These are phyloP conservation scores for Plasmodium gallinaceum DNA, from an alignment of 169 alveolate species.

Conservation along the genomic window DNA sequence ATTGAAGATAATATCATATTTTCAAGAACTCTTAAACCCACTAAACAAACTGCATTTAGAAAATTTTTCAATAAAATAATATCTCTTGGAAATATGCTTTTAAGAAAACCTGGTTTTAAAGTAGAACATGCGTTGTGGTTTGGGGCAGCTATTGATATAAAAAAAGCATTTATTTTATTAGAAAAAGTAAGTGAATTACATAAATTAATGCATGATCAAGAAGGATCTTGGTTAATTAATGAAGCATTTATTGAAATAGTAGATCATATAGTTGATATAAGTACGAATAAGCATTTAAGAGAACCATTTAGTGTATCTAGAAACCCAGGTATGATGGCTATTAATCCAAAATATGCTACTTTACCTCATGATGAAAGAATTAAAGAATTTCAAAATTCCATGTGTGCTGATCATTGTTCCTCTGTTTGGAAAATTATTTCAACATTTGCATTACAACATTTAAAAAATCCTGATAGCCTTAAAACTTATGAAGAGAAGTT, in stretches of 20 bases:
- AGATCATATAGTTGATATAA: constrained; percentile 35
- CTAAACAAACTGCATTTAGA: constrained; percentile 80
- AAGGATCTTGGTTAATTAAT: constrained; percentile 73
- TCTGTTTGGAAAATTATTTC: constrained; percentile 84
- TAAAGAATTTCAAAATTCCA: constrained; percentile 84
- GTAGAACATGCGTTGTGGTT: constrained; percentile 88
- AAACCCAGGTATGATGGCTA: constrained; percentile 82
- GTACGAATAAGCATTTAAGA: constrained; percentile 44
- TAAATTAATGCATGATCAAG: constrained; percentile 75
- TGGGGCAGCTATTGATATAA: constrained; percentile 82
- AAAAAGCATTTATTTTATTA: constrained; percentile 68
- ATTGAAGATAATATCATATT: constrained; percentile 82
- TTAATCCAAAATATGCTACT: constrained; percentile 77
- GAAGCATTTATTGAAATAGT: constrained; percentile 76
- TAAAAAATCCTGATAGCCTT: constrained; percentile 85
- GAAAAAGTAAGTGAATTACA: constrained; percentile 82
- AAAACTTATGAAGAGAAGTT: constrained; percentile 82
- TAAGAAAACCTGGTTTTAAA: constrained; percentile 77
- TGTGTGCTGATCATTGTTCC: constrained; percentile 87
- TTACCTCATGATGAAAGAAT: constrained; percentile 83
- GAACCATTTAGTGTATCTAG: constrained; percentile 55
- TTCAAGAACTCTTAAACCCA: constrained; percentile 83
- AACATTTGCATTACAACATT: constrained; percentile 83
- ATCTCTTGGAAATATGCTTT: constrained; percentile 80
- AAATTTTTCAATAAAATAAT: constrained; percentile 74